phyloP scores from a whole-genome alignment of 139 green algal genomes.

The Coccomyxa sp. region DNA sequence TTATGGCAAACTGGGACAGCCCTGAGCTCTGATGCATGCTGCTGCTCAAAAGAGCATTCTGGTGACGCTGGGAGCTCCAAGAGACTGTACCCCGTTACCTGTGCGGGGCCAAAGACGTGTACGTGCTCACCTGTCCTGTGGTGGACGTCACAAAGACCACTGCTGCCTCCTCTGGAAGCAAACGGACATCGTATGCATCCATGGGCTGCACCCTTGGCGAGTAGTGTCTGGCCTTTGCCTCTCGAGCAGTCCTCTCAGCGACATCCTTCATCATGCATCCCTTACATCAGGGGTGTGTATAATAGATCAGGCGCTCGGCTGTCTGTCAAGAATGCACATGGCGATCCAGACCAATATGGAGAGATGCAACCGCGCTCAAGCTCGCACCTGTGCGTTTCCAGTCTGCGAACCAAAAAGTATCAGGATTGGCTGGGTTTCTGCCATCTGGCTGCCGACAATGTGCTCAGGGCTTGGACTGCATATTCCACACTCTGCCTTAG shows the following conservation, averaged over 20 bases:
- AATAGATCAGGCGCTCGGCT: neutral
- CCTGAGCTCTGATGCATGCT: neutral
- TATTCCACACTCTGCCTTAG: too few relatives aligned
- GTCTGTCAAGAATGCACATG: neutral
- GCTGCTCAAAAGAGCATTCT: neutral
- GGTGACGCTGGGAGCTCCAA: neutral
- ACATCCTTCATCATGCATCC: slow-evolving; percentile 65
- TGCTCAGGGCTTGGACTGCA: neutral
- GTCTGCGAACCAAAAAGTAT: slow-evolving; percentile 88
- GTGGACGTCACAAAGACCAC: slow-evolving; percentile 80
- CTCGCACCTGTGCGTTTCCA: slow-evolving; percentile 76
- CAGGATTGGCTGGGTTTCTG: slow-evolving; percentile 33
- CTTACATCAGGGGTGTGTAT: neutral
- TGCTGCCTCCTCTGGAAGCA: slow-evolving; percentile 50
- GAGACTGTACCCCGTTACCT: neutral
- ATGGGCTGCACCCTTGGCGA: slow-evolving; percentile 51
- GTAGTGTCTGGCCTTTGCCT: slow-evolving; percentile 53
- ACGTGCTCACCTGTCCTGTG: slow-evolving; percentile 79
- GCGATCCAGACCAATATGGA: neutral
- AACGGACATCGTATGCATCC: slow-evolving; percentile 59
- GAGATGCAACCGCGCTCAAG: neutral
- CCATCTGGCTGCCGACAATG: neutral
- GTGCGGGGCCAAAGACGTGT: neutral
- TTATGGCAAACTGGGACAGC: too few relatives aligned
- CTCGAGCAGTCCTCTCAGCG: slow-evolving; percentile 77